Base-by-base conservation (phyloP, 768 basidiomycete genomes). In the Clathrus columnatus region DNA sequence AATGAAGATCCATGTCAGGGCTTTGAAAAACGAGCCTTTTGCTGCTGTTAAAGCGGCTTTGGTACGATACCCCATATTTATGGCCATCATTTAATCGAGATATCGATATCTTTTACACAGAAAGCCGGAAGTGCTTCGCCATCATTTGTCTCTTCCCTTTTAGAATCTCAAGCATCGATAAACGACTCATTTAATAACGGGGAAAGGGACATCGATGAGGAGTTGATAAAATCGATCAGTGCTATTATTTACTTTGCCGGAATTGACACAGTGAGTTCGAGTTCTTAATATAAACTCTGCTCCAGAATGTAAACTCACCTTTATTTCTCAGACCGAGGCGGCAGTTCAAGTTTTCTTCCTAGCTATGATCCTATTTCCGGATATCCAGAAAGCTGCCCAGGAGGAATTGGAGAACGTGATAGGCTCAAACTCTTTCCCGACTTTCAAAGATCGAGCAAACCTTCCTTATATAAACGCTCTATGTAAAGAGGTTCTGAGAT, bases 1-100 rank as follows among this genome's bases (percentile, higher is more conserved):
- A 50, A 79, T 78, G 77, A 75, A 73, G 46, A 65, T 62, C 26
- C 73, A 72, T 29, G 73, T 77, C 10, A 65, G 71, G 43, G 73
- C 75, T 56, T 78, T 80, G 78, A 71, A 70, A 30, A 72, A 80
- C 27, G 62, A 65, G 4, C 80, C 80, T 1, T 71, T 76, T 55
- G 61, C 62, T 18, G 66, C 69, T 26, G 73, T 72, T 1, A 64
- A 68, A 54, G 61, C 68, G 8, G 65, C 68, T 28, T 63, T 76
- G 60, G 78, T 77, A 55, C 49, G 69, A 60, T 48, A 4, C 29
- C 29, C 21, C 21, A 26, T 21, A n/a, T n/a, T n/a, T n/a, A n/a
- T n/a, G n/a, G n/a, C n/a, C n/a, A n/a, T 52, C 20, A 11, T 41
- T 50, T 44, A 4, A 4, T 50, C 36, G 36, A 29, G 3, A 16